Percentiles rank a stretch among this genome's conserved stretches.
These are phyloP conservation scores for Nectriaceae sp. DNA, from an alignment of 2,329 filamentous ascomycete species.

Conservation along the genomic window DNA sequence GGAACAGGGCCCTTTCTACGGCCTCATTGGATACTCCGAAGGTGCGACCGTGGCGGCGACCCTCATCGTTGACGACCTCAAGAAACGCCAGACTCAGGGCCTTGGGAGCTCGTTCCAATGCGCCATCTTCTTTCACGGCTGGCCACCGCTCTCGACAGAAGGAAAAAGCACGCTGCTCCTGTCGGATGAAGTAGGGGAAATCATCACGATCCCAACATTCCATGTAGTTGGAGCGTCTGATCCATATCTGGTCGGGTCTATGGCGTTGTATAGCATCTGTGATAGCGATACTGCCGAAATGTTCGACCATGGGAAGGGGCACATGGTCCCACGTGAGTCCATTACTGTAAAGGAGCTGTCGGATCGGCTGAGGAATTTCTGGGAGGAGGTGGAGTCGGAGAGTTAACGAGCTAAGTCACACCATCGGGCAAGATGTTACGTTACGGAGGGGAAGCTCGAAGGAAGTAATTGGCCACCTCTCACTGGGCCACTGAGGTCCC, in stretches of 20 bases:
- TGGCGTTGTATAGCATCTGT: not conserved
- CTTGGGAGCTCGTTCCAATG: not conserved
- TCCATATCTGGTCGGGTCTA: not conserved
- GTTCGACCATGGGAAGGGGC: not conserved
- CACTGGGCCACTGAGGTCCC: too few relatives aligned
- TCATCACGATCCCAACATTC: not conserved
- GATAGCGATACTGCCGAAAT: not conserved
- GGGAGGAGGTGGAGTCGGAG: not conserved
- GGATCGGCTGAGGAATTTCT: not conserved
- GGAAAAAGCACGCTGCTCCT: not conserved
- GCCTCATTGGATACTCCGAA: not conserved
- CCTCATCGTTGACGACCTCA: not conserved
- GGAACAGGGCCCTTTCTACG: not conserved
- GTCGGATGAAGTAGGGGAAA: not conserved
- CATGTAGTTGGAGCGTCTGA: not conserved
- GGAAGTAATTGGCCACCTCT: too few relatives aligned
- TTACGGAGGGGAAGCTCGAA: not conserved
- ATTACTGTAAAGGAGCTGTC: not conserved
- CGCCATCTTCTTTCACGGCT: not conserved
- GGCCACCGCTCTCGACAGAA: not conserved
- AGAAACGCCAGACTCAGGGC: not conserved
- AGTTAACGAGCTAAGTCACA: not conserved
- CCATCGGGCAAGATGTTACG: not conserved
- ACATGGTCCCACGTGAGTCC: not conserved
- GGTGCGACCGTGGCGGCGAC: not conserved